phyloP scores from a whole-genome alignment of 2,329 filamentous ascomycete genomes.

The Penicillium sp. region DNA sequence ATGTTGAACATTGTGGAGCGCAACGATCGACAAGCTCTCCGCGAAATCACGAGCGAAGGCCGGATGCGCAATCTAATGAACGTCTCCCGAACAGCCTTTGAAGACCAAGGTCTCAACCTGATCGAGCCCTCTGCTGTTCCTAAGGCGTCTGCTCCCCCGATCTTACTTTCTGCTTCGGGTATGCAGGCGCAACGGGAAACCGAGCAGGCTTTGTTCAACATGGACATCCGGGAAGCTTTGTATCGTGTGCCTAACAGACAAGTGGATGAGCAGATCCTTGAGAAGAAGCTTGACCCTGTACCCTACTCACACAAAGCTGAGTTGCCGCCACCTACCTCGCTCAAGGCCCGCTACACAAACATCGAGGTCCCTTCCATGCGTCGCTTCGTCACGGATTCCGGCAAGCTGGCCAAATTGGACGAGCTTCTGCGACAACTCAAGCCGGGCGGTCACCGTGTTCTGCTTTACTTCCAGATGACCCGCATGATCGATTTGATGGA shows the following conservation, averaged over 20 bases:
- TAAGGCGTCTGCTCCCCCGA: constrained; percentile 81
- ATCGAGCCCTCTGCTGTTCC: constrained; percentile 82
- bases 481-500: constrained; percentile 99
- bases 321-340: constrained; percentile 77
- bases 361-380: constrained; percentile 95
- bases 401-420: constrained; percentile 92
- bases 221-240: constrained; percentile 72
- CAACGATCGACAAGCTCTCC: constrained; percentile 67
- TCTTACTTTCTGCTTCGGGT: constrained; percentile 77
- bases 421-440: constrained; percentile 86
- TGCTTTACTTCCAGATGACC: constrained; percentile 99
- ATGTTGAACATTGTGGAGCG: constrained; percentile 80
- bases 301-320: constrained; percentile 66
- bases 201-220: constrained; percentile 77
- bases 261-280: constrained; percentile 75
- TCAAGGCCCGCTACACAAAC: constrained; percentile 84
- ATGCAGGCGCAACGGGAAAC: constrained; percentile 66
- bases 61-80: constrained; percentile 77
- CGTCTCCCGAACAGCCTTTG: constrained; percentile 69
- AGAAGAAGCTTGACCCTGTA: constrained; percentile 67
- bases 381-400: constrained; percentile 95
- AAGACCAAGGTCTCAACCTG: constrained; percentile 71
- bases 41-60: constrained; percentile 73
- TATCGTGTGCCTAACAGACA: constrained; percentile 65
- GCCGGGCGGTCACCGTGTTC: constrained; percentile 86